A percentile compares a stretch with the other conserved stretches of the same genome.
Conservation (phyloP, 768 basidiomycete genomes). For the Lactarius akahatsu region DNA sequence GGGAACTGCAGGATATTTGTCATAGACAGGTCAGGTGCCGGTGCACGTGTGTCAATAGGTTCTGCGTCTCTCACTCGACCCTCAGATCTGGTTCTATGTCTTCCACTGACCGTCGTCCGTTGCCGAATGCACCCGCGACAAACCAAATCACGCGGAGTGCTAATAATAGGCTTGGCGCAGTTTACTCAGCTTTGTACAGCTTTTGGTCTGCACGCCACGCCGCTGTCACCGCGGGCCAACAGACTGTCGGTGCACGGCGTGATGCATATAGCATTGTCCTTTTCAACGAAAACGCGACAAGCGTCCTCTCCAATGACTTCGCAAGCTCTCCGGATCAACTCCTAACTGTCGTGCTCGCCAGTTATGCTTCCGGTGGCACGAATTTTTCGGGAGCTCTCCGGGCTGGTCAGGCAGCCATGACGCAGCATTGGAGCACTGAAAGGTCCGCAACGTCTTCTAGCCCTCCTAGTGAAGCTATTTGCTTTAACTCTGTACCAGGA, state of each 20-base stretch:
- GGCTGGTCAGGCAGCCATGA: constrained; percentile 42
- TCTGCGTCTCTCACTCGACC: neutral
- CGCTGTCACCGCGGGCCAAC: constrained; percentile 34
- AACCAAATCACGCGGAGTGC: constrained; percentile 38
- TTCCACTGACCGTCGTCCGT: constrained; percentile 42
- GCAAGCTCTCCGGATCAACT: constrained; percentile 46
- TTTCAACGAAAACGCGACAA: constrained; percentile 38
- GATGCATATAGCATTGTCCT: constrained; percentile 59
- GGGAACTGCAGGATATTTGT: neutral
- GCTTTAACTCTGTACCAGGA: constrained; percentile 34
- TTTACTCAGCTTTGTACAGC: constrained; percentile 51
- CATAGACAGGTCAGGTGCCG: neutral
- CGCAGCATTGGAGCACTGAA: constrained; percentile 50
- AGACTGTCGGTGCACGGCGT: constrained; percentile 36
- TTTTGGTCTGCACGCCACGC: constrained; percentile 57
- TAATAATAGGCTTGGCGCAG: constrained; percentile 57
- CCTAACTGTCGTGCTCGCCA: constrained; percentile 41
- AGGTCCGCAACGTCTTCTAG: constrained; percentile 34
- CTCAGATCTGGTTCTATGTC: constrained; percentile 56
- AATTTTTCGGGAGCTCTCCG: constrained; percentile 45
- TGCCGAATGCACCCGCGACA: constrained; percentile 44
- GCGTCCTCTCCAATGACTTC: constrained; percentile 47
- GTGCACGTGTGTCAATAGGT: neutral
- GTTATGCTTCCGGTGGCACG: no score
- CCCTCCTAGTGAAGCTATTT: constrained; percentile 8